Percentiles rank a stretch among this genome's conserved stretches.
Evolutionary conservation across 176 grass and related monocot species (phyloP).

Genomic region (Oryza longistaminata): DNA sequence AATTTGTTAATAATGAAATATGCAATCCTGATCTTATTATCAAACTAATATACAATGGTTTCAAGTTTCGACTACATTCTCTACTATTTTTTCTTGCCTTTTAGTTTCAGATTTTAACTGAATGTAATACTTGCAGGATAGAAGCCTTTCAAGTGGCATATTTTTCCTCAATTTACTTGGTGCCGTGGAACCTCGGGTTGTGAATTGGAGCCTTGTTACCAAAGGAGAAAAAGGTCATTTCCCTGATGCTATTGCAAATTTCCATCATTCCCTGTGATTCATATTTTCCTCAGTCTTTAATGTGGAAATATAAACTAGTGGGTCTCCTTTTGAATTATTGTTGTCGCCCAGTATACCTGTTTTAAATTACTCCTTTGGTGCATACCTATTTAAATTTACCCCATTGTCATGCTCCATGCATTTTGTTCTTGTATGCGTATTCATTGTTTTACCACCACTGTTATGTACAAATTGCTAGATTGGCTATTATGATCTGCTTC

Average conservation of each 20-base stretch:
- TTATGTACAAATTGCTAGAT: constrained; percentile 9
- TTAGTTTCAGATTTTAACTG: neutral
- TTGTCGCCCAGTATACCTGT: too few relatives aligned
- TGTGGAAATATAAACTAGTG: constrained; percentile 13
- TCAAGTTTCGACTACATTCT: neutral
- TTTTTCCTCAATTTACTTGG: constrained; percentile 90
- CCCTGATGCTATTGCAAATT: constrained; percentile 4
- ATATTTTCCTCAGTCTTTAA: constrained; percentile 5
- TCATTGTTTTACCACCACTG: constrained; percentile 10
- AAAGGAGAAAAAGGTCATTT: constrained; percentile 78
- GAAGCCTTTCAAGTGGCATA: constrained; percentile 88
- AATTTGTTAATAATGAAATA: constrained; percentile 9
- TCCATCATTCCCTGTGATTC: neutral
- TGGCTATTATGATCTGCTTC: neutral
- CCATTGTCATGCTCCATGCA: neutral
- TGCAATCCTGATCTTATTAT: neutral
- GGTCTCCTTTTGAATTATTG: neutral
- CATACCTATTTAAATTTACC: neutral
- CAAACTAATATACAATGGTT: neutral
- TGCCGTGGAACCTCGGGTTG: constrained; percentile 80
- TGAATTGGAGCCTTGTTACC: constrained; percentile 94
- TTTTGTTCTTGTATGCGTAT: constrained; percentile 4
- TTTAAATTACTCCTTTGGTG: neutral
- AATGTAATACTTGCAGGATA: constrained; percentile 63
- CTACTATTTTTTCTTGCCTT: neutral